Evolutionary conservation across 306 rosid species (phyloP).

Genomic region (Cyclanthera cordifolia): DNA sequence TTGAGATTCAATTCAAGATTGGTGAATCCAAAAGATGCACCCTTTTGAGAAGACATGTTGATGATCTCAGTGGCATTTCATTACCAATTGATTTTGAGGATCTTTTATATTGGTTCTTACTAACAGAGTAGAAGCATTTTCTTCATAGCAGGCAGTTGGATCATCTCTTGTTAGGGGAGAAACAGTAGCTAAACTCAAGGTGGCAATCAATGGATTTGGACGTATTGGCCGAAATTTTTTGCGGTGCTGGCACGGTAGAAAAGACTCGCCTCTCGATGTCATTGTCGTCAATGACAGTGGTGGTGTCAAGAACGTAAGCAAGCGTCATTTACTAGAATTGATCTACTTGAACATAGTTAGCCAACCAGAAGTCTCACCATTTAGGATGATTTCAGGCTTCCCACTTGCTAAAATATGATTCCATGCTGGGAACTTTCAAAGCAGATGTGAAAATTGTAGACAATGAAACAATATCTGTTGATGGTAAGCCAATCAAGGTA

Average conservation of each 20-base stretch:
- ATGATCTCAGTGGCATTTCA: too few species aligned
- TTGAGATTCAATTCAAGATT: too few species aligned
- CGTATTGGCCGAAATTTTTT: conserved; percentile 94
- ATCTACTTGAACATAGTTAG: background rate
- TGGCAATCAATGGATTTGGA: conserved; percentile 94
- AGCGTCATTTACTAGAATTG: background rate
- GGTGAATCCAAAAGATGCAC: too few species aligned
- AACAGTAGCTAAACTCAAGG: conserved; percentile 94
- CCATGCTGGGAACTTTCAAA: conserved; percentile 86
- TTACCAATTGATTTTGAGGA: too few species aligned
- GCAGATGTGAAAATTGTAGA: conserved; percentile 72
- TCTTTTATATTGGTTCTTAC: background rate
- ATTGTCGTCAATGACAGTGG: conserved; percentile 94
- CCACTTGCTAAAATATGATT: conserved; percentile 87
- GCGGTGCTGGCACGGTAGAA: conserved; percentile 95
- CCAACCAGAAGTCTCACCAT: background rate
- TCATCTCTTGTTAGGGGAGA: conserved; percentile 54
- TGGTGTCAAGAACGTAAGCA: conserved; percentile 87
- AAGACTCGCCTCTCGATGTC: conserved; percentile 85
- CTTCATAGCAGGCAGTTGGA: conserved; percentile 34
- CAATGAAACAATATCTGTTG: conserved; percentile 61
- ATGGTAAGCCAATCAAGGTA: conserved; percentile 87
- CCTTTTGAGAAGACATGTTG: too few species aligned
- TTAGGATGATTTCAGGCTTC: conserved; percentile 34
- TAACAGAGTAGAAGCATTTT: background rate